Base-by-base conservation (phyloP, 2,329 filamentous ascomycete genomes). In the Neofusicoccum sp. region DNA sequence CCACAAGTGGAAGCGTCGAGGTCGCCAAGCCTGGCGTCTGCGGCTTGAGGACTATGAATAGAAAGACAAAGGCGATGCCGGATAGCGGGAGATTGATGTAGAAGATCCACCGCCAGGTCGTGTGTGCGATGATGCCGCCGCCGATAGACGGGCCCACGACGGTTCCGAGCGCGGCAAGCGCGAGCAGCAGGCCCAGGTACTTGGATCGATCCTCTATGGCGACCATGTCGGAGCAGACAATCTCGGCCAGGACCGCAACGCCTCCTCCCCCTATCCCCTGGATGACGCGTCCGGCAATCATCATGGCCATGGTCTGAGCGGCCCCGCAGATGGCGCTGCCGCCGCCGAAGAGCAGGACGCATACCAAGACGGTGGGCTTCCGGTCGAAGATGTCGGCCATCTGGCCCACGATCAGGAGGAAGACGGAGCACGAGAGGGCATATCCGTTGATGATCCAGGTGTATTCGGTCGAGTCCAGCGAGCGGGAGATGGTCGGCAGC, bases 211-310 rank as follows among this genome's bases (percentile, higher is more conserved):
- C 0, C 70, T 68, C 38, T 63, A 68, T 28, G 73, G 69, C 0
- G 68, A 69, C 81, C 82, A 84, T 0, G 72, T 73, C 6, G 62
- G 56, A 20, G 66, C 58, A 40, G 74, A 78, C 2, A 87, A 72
- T 0, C 77, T 80, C 60, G 82, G 83, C 16, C 30, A 49, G 28
- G 12, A 24, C 24, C 14, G 7, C 16, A 0, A 49, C 20, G 0
- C 80, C 81, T 1, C 78, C 80, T 1, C 71, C 76, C 0, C 80
- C 81, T 1, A 81, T 66, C 0, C 85, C 85, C 60, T 87, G 83
- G 1, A 87, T 69, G 0, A 77, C 76, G 0, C 84, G 77, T n/a
- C 82, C 83, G 63, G 75, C 77, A 12, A 88, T 83, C 2, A 89
- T 72, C 67, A 80, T 78, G 0, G 64, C 66, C 0, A 71, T 73